phyloP scores from a whole-genome alignment of 768 basidiomycete genomes.

The Panellus pusillus region DNA sequence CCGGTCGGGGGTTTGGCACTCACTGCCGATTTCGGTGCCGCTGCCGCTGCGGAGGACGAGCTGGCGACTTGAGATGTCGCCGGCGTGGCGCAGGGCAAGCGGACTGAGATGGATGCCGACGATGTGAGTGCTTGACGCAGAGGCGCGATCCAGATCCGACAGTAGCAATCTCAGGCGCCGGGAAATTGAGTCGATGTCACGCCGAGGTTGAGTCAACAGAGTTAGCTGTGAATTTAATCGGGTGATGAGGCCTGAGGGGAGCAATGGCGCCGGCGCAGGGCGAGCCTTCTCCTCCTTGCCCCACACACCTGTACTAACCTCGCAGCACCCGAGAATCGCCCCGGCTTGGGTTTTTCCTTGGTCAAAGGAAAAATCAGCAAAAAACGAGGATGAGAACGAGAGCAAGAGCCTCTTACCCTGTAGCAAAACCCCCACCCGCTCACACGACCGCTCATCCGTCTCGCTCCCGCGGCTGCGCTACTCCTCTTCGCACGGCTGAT shows the following conservation, averaged over 20 bases:
- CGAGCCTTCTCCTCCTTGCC: slow-evolving; percentile 37
- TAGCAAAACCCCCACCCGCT: slow-evolving; percentile 38
- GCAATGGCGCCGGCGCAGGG: too few species aligned
- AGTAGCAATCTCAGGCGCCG: slow-evolving; percentile 89
- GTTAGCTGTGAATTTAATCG: slow-evolving; percentile 84
- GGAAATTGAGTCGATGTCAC: slow-evolving; percentile 94
- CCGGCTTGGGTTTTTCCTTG: slow-evolving; percentile 40
- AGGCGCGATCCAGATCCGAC: slow-evolving; percentile 87
- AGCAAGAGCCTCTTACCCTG: slow-evolving; percentile 30
- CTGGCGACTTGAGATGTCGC: slow-evolving; percentile 24
- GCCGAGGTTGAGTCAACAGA: slow-evolving; percentile 90
- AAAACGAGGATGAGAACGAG: too few species aligned
- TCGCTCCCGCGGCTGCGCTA: slow-evolving; percentile 47
- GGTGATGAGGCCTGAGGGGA: slow-evolving; percentile 77
- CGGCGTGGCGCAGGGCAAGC: slow-evolving; percentile 29
- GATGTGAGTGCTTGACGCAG: slow-evolving; percentile 47
- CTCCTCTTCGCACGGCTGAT: slow-evolving; percentile 68
- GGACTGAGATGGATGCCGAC: slow-evolving; percentile 45
- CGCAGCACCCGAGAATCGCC: slow-evolving; percentile 63
- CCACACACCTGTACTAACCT: slow-evolving; percentile 75
- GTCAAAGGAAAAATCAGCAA: slow-evolving; percentile 1
- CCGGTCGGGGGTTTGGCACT: slow-evolving; percentile 10
- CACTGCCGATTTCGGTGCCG: slow-evolving; percentile 17
- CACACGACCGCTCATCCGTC: slow-evolving; percentile 33
- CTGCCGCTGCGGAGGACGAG: slow-evolving; percentile 7